phyloP scores from a whole-genome alignment of 75 land plant genomes.

The Cryptomeria japonica region DNA sequence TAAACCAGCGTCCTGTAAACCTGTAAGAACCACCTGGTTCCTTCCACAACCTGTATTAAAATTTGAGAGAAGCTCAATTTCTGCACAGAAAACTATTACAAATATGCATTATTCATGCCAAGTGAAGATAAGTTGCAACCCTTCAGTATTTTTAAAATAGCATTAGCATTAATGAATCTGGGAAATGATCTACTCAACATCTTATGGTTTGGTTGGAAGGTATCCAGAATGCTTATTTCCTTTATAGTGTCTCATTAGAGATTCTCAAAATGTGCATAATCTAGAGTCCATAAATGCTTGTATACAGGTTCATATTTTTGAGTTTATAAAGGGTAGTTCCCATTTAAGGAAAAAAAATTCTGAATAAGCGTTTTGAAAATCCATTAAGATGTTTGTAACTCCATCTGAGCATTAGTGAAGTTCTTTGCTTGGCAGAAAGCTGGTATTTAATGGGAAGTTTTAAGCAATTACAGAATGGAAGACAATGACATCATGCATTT shows the following conservation, averaged over 20 bases:
- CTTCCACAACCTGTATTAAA: conserved; percentile 77
- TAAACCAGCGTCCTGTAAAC: conserved; percentile 78
- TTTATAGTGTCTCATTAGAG: neutral
- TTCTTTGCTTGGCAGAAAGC: neutral
- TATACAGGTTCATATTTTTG: neutral
- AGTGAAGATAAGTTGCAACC: neutral
- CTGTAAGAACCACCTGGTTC: conserved; percentile 71
- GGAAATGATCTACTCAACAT: neutral
- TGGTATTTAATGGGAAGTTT: too few relatives aligned
- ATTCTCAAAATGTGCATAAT: neutral
- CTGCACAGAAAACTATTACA: conserved; percentile 8
- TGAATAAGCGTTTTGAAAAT: neutral
- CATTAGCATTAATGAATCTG: neutral
- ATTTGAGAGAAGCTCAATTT: neutral
- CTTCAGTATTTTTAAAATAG: neutral
- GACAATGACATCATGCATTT: too few relatives aligned
- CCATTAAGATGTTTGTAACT: too few relatives aligned
- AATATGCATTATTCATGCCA: neutral
- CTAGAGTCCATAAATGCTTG: neutral
- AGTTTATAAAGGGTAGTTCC: neutral
- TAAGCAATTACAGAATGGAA: neutral
- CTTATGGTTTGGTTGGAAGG: neutral
- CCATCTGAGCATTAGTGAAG: too few relatives aligned
- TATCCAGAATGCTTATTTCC: neutral
- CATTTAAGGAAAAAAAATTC: neutral